Evolutionary conservation across 495 filamentous ascomycete species (phyloP).

Genomic region (Amorphotheca resinae): DNA sequence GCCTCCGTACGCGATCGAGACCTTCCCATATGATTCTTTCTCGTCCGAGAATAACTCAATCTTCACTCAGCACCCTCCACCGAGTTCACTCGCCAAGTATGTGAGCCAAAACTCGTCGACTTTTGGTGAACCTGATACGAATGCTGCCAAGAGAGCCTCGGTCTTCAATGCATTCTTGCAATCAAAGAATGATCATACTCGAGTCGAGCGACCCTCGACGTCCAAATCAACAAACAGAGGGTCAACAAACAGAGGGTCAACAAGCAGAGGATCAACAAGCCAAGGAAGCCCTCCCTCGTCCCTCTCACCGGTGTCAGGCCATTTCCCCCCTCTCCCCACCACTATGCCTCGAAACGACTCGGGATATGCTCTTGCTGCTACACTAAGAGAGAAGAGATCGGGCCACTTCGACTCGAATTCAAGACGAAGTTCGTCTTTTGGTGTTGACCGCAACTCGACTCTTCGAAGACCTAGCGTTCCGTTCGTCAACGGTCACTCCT

Average conservation of each 20-base stretch:
- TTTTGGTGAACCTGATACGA: slow-evolving; percentile 56
- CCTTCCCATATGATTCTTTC: slow-evolving; percentile 80
- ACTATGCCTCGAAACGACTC: slow-evolving; percentile 70
- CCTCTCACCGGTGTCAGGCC: slow-evolving; percentile 67
- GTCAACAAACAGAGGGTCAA: too few species aligned
- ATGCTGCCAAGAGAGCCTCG: slow-evolving; percentile 31
- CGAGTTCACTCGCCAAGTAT: slow-evolving; percentile 68
- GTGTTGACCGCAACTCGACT: slow-evolving; percentile 55
- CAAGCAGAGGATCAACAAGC: too few species aligned
- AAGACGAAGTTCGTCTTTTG: slow-evolving; percentile 83
- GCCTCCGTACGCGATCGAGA: slow-evolving; percentile 86
- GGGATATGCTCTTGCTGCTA: slow-evolving; percentile 72
- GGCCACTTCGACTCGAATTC: slow-evolving; percentile 82
- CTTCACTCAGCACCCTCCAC: slow-evolving; percentile 55
- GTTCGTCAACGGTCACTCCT: slow-evolving; percentile 64
- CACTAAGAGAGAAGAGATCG: slow-evolving; percentile 83
- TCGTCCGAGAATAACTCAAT: slow-evolving; percentile 73
- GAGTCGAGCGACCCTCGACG: slow-evolving; percentile 66
- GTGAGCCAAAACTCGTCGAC: slow-evolving; percentile 78
- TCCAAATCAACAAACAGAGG: too few species aligned
- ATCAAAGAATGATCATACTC: slow-evolving; percentile 51
- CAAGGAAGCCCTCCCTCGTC: slow-evolving; percentile 76
- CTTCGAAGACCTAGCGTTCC: slow-evolving; percentile 72
- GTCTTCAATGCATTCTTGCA: slow-evolving; percentile 90
- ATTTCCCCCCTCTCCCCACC: slow-evolving; percentile 61